These are phyloP conservation scores for Pyrus pyrifolia DNA, from an alignment of 306 rosid species.

Conservation along the genomic window DNA sequence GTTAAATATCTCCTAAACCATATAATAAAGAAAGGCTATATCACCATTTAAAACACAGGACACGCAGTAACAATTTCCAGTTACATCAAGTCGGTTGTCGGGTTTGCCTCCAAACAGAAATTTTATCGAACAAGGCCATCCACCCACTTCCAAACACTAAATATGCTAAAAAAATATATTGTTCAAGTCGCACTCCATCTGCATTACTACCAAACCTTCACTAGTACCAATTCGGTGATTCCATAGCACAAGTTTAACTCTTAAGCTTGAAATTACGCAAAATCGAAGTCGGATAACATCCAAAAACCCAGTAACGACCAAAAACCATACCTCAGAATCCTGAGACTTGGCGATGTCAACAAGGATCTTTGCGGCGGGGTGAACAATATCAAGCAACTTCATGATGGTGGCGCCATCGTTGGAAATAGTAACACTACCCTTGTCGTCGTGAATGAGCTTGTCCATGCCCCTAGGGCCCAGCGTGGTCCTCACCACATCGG, in stretches of 20 bases:
- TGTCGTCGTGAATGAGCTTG: slow-evolving; percentile 90
- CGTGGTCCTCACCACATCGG: slow-evolving; percentile 87
- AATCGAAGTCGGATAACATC: not conserved
- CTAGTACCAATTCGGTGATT: not conserved
- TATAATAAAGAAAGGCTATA: not conserved
- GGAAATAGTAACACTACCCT: slow-evolving; percentile 86
- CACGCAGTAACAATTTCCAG: not conserved
- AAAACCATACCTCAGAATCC: slow-evolving; percentile 74
- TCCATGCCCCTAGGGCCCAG: slow-evolving; percentile 98
- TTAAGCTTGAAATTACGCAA: not conserved
- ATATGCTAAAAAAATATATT: not conserved
- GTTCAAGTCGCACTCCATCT: not conserved
- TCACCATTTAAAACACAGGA: not conserved
- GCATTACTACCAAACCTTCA: not conserved
- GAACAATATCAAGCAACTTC: slow-evolving; percentile 91
- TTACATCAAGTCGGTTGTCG: not conserved
- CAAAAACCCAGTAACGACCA: not conserved
- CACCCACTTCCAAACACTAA: not conserved
- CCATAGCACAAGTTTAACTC: not conserved
- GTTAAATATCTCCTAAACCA: not conserved
- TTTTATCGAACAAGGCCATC: not conserved
- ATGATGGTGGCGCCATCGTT: slow-evolving; percentile 98
- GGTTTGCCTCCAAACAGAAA: not conserved
- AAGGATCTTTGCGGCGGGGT: slow-evolving; percentile 95
- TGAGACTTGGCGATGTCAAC: slow-evolving; percentile 96